phyloP scores from a whole-genome alignment of 176 grass and related monocot species.

The Aegilops bicornis region DNA sequence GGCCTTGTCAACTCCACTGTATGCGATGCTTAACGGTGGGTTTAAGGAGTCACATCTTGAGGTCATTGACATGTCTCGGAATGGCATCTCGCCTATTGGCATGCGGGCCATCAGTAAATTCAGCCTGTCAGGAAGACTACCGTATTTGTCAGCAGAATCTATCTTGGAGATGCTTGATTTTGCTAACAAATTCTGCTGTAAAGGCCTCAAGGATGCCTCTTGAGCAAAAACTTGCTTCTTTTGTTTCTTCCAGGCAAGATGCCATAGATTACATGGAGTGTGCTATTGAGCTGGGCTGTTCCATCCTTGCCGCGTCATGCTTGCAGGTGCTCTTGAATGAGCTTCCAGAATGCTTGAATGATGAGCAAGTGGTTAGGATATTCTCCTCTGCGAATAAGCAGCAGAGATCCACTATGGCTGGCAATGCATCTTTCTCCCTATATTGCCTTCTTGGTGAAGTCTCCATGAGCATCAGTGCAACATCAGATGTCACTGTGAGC shows the following conservation, averaged over 20 bases:
- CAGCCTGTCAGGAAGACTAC: slow-evolving; percentile 69
- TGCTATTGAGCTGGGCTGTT: slow-evolving; percentile 80
- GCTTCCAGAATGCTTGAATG: slow-evolving; percentile 83
- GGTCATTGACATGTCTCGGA: slow-evolving; percentile 87
- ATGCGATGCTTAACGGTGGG: slow-evolving; percentile 91
- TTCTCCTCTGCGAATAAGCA: slow-evolving; percentile 71
- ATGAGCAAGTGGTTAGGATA: slow-evolving; percentile 78
- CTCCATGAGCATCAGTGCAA: slow-evolving; percentile 59
- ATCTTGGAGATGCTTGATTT: slow-evolving; percentile 92
- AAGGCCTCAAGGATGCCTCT: slow-evolving; percentile 91
- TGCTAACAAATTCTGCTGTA: slow-evolving; percentile 95
- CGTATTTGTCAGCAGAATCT: slow-evolving; percentile 73
- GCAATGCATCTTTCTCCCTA: slow-evolving; percentile 79
- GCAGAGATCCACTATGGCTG: slow-evolving; percentile 72
- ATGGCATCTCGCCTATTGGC: slow-evolving; percentile 78
- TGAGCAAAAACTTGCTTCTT: slow-evolving; percentile 86
- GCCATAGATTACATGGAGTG: slow-evolving; percentile 96
- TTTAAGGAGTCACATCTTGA: slow-evolving; percentile 85
- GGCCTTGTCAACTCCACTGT: slow-evolving; percentile 73
- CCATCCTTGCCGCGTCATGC: slow-evolving; percentile 87
- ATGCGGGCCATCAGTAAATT: slow-evolving; percentile 86
- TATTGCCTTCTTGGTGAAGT: slow-evolving; percentile 96
- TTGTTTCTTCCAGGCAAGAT: slow-evolving; percentile 87
- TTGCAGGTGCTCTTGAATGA: slow-evolving; percentile 82
- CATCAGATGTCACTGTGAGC: slow-evolving; percentile 65